A percentile compares a stretch with the other conserved stretches of the same genome.
phyloP scores from a whole-genome alignment of 495 filamentous ascomycete genomes.

The Neurospora cerealis region DNA sequence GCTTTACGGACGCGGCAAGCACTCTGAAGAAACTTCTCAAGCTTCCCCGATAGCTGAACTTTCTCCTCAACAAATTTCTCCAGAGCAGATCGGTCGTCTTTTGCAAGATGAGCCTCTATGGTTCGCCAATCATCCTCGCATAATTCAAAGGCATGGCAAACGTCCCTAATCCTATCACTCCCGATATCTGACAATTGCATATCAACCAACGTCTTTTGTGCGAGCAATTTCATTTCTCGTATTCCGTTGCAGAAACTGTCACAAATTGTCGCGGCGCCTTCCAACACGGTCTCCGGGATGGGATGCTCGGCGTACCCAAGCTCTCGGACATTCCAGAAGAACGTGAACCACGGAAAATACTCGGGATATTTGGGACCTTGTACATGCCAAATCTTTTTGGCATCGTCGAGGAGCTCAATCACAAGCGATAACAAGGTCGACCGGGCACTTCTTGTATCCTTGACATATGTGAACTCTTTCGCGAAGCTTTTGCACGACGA shows the following conservation, averaged over 20 bases:
- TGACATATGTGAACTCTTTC: neutral
- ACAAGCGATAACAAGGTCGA: neutral
- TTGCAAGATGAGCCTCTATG: neutral
- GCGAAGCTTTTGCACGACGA: neutral
- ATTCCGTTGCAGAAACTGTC: neutral
- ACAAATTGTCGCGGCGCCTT: neutral
- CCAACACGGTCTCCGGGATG: neutral
- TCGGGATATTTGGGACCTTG: neutral
- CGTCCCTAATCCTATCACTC: neutral
- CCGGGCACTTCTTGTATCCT: neutral
- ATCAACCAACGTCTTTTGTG: neutral
- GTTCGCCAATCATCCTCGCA: neutral
- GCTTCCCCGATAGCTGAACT: neutral
- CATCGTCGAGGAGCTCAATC: neutral
- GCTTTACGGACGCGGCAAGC: neutral
- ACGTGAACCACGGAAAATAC: neutral
- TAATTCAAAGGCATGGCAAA: neutral
- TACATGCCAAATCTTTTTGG: neutral
- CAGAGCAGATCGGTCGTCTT: neutral
- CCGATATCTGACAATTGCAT: neutral
- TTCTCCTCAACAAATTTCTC: neutral
- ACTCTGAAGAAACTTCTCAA: neutral
- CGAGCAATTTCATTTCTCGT: neutral
- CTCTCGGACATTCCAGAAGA: neutral
- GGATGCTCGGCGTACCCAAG: neutral